Percentiles rank a stretch among this genome's conserved stretches.
These are phyloP conservation scores for Ballota nigra DNA, from an alignment of 257 asterid genomes.

Conservation along the genomic window DNA sequence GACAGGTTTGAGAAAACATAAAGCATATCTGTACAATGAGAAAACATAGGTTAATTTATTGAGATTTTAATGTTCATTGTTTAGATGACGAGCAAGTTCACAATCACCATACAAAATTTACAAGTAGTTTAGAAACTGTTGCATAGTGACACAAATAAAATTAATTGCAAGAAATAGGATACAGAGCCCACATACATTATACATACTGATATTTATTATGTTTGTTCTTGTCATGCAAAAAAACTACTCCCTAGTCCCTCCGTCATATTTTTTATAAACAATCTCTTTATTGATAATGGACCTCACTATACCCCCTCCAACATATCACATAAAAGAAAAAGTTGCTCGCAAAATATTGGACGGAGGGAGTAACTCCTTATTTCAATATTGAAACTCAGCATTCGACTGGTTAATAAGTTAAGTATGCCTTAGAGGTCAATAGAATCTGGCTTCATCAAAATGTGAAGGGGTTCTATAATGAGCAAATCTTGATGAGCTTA, in stretches of 20 bases:
- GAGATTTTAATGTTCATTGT: neutral
- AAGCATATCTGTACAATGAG: slow-evolving; percentile 77
- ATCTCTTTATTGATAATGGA: too few relatives aligned
- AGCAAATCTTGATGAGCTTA: neutral
- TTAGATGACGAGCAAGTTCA: neutral
- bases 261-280: too few relatives aligned
- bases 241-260: too few relatives aligned
- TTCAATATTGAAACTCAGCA: neutral
- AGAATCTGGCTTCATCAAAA: too few relatives aligned
- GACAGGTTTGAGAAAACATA: slow-evolving; percentile 77
- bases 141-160: neutral
- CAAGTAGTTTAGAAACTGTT: neutral
- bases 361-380: too few relatives aligned
- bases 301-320: too few relatives aligned
- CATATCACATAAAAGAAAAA: too few relatives aligned
- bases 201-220: neutral
- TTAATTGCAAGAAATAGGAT: neutral
- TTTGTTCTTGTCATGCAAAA: neutral
- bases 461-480: neutral
- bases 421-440: neutral
- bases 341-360: too few relatives aligned
- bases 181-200: neutral
- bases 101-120: neutral
- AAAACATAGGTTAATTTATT: neutral
- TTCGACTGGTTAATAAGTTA: neutral